Evolutionary conservation across 2,329 filamentous ascomycete species (phyloP).

Genomic region (Didymella lethalis): DNA sequence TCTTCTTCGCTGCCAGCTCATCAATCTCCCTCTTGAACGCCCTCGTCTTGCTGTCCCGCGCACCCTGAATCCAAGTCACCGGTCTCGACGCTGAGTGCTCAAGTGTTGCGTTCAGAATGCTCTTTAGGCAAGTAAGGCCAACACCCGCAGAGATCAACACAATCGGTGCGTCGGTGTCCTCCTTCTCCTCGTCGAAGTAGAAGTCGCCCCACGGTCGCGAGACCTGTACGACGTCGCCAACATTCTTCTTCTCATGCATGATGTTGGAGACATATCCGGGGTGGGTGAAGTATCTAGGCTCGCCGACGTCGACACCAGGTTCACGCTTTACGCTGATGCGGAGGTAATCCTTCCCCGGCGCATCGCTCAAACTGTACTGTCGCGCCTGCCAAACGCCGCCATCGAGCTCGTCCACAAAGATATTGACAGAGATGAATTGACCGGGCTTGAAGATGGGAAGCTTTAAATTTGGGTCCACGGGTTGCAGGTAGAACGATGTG

Average conservation of each 20-base stretch:
- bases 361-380: constrained; percentile 77
- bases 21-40: constrained; percentile 65
- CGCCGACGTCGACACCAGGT: constrained; percentile 58
- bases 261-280: constrained; percentile 75
- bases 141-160: constrained; percentile 74
- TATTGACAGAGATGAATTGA: constrained; percentile 73
- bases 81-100: constrained; percentile 51
- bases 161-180: constrained; percentile 58
- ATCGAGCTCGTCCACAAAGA: constrained; percentile 60
- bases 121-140: constrained; percentile 70
- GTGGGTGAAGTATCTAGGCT: constrained; percentile 59
- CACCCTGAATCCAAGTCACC: constrained; percentile 70
- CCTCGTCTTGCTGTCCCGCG: constrained; percentile 59
- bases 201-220: constrained; percentile 72
- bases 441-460: constrained; percentile 72
- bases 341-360: constrained; percentile 67
- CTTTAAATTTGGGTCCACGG: constrained; percentile 65
- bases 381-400: constrained; percentile 68
- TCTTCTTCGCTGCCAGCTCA: constrained; percentile 53
- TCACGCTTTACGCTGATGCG: constrained; percentile 77
- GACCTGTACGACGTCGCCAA: constrained; percentile 69
- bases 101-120: constrained; percentile 65
- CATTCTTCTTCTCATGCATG: constrained; percentile 67
- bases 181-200: constrained; percentile 62
- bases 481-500: constrained; percentile 73